These are phyloP conservation scores for Fusarium sacchari DNA, from an alignment of 2,329 filamentous ascomycete genomes.

Conservation along the genomic window DNA sequence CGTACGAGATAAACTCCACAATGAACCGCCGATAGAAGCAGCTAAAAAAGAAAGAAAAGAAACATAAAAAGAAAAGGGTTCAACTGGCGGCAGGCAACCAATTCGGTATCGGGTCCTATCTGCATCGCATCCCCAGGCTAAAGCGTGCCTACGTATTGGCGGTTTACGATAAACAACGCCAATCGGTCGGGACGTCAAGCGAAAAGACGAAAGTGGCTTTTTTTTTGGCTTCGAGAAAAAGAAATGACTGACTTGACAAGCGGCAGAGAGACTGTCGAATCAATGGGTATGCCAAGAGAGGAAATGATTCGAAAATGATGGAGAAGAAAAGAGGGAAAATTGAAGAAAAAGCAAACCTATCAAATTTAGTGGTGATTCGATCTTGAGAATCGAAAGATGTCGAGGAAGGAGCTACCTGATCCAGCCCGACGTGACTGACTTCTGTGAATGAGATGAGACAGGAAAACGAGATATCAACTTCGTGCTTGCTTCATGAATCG, in stretches of 20 bases:
- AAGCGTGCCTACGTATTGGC: background rate
- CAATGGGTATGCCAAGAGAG: background rate
- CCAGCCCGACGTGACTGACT: background rate
- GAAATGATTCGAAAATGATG: background rate
- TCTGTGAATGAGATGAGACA: background rate
- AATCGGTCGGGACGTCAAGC: slow-evolving; percentile 21
- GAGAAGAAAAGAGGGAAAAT: background rate
- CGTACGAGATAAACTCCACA: slow-evolving; percentile 28
- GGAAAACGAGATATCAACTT: slow-evolving; percentile 3
- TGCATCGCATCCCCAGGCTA: background rate
- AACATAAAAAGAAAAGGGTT: background rate
- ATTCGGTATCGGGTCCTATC: background rate
- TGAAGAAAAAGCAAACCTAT: background rate
- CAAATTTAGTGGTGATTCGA: background rate
- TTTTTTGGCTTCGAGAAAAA: background rate
- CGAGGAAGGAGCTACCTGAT: background rate
- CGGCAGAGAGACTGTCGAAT: background rate
- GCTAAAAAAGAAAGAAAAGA: background rate
- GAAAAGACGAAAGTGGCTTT: slow-evolving; percentile 17
- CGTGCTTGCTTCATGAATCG: background rate
- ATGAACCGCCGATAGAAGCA: slow-evolving; percentile 16
- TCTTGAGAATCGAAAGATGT: background rate
- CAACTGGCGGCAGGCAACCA: background rate
- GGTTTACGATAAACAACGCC: slow-evolving; percentile 14
- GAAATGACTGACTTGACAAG: background rate